Evolutionary conservation across 805 yeast genomes (phyloP).

Genomic region (Suhomyces faveliae): DNA sequence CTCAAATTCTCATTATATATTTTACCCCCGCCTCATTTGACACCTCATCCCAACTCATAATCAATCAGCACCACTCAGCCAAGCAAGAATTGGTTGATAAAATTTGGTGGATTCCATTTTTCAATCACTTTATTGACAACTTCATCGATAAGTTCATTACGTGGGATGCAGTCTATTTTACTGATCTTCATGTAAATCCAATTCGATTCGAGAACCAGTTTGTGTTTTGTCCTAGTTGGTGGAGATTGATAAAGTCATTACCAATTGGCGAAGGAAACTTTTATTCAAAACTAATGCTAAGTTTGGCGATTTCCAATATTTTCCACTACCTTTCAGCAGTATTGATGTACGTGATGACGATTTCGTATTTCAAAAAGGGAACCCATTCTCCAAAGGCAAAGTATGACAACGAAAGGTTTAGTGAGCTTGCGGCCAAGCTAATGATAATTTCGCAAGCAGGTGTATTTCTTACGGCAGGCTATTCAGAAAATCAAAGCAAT

Average conservation of each 20-base stretch:
- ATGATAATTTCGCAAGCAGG: slow-evolving; percentile 77
- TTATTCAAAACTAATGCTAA: slow-evolving; percentile 46
- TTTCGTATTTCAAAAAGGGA: slow-evolving; percentile 13
- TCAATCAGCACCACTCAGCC: slow-evolving; percentile 18
- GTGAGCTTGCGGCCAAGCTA: slow-evolving; percentile 39
- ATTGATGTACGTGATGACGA: slow-evolving; percentile 51
- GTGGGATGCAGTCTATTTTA: slow-evolving; percentile 87
- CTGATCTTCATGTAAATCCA: slow-evolving; percentile 51
- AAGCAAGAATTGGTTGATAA: slow-evolving; percentile 6
- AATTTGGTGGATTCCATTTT: slow-evolving; percentile 3
- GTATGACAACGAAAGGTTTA: background rate
- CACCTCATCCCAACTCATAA: slow-evolving; percentile 42
- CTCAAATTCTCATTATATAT: slow-evolving; percentile 38
- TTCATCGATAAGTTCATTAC: slow-evolving; percentile 55
- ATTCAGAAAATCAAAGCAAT: slow-evolving; percentile 74
- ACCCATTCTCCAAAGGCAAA: background rate
- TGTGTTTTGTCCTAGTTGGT: slow-evolving; percentile 85
- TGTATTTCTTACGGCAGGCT: slow-evolving; percentile 68
- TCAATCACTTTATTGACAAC: slow-evolving; percentile 3
- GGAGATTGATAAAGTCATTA: slow-evolving; percentile 42
- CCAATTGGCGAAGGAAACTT: slow-evolving; percentile 28
- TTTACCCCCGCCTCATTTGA: slow-evolving; percentile 49
- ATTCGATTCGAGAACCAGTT: slow-evolving; percentile 80
- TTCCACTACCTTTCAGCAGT: slow-evolving; percentile 52
- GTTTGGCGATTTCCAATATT: slow-evolving; percentile 50